Evolutionary conservation across 176 grass and related monocot species (phyloP).

Genomic region (Thalia dealbata): DNA sequence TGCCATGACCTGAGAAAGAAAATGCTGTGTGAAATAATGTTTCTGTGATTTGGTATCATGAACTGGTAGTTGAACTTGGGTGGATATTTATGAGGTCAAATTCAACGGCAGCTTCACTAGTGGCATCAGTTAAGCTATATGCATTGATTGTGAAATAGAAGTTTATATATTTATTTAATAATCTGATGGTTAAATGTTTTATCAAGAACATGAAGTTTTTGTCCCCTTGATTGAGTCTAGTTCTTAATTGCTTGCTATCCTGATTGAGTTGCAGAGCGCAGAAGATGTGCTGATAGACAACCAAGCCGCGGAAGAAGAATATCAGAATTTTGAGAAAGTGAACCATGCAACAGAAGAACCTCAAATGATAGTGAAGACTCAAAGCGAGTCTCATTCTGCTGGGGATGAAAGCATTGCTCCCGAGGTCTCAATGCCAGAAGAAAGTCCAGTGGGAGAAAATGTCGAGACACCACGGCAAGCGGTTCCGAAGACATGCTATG

Average conservation of each 20-base stretch:
- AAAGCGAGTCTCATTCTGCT: conserved; percentile 32
- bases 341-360: conserved; percentile 35
- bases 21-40: no score
- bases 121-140: no score
- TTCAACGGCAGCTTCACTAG: no score
- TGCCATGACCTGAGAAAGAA: not conserved
- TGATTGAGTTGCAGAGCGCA: conserved; percentile 35
- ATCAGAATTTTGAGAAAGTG: conserved; percentile 60
- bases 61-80: no score
- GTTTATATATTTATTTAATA: not conserved
- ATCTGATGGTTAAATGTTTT: not conserved
- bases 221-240: not conserved
- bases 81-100: no score
- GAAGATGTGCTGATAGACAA: conserved; percentile 89
- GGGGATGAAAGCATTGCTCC: conserved; percentile 58
- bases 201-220: not conserved
- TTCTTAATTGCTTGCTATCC: not conserved
- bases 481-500: conserved; percentile 41
- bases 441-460: conserved; percentile 23
- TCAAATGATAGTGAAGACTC: conserved; percentile 39
- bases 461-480: conserved; percentile 26
- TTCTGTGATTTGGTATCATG: no score
- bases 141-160: no score
- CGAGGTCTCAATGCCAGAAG: conserved; percentile 14
- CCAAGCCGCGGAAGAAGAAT: conserved; percentile 59